A percentile compares a stretch with the other conserved stretches of the same genome.
Evolutionary conservation across 176 grass and related monocot species (phyloP).

Genomic region (Alloteropsis semialata): DNA sequence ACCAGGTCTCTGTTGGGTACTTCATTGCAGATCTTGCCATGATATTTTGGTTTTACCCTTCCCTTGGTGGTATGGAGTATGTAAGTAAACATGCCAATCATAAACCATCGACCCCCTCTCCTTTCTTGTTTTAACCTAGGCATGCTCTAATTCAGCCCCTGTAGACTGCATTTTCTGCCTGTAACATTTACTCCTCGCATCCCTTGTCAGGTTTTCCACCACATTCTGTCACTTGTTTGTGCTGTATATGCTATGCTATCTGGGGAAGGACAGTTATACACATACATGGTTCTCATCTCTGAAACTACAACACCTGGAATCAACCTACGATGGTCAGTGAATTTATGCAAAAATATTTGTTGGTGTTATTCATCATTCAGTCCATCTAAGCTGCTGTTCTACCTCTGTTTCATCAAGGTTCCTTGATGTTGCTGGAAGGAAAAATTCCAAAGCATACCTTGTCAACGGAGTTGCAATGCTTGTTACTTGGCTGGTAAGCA

Average conservation of each 20-base stretch:
- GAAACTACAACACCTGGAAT: slow-evolving; percentile 94
- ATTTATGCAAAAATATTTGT: neutral
- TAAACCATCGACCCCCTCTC: neutral
- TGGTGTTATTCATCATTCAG: neutral
- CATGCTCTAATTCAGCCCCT: neutral
- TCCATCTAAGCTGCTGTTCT: slow-evolving; percentile 25
- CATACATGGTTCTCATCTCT: slow-evolving; percentile 88
- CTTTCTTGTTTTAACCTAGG: neutral
- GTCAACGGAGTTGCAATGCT: slow-evolving; percentile 84
- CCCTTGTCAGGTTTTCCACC: slow-evolving; percentile 78
- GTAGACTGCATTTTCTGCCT: slow-evolving; percentile 15
- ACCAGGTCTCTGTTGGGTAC: slow-evolving; percentile 85
- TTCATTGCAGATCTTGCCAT: slow-evolving; percentile 84
- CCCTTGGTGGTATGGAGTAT: slow-evolving; percentile 92
- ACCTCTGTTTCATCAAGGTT: slow-evolving; percentile 63
- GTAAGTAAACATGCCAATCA: slow-evolving; percentile 46
- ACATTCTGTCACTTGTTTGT: slow-evolving; percentile 69
- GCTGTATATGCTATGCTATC: slow-evolving; percentile 72
- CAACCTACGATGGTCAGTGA: slow-evolving; percentile 87
- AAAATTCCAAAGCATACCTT: slow-evolving; percentile 78
- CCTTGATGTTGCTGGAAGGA: slow-evolving; percentile 90
- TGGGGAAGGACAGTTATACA: slow-evolving; percentile 82
- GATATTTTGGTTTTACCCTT: slow-evolving; percentile 97
- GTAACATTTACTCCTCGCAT: neutral
- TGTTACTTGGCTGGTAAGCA: slow-evolving; percentile 85